phyloP scores from a whole-genome alignment of 1,284 basidiomycete genomes.

The Ceratobasidium sp. region DNA sequence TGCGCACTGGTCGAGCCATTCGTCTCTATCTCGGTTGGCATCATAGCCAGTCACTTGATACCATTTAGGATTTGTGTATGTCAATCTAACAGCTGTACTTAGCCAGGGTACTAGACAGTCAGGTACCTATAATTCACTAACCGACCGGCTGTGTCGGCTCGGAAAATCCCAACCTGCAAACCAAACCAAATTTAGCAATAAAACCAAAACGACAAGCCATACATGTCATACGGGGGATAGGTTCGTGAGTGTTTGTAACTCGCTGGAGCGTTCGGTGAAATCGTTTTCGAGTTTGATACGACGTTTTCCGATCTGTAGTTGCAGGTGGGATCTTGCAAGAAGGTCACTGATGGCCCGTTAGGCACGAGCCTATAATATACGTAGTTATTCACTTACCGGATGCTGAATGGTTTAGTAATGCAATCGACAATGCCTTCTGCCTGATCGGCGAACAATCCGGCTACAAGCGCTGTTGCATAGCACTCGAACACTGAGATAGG shows the following conservation, averaged over 20 bases:
- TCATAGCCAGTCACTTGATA: slow-evolving; percentile 26
- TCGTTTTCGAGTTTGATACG: slow-evolving; percentile 51
- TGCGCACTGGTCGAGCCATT: slow-evolving; percentile 20
- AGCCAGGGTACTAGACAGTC: not conserved
- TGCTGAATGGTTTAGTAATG: slow-evolving; percentile 51
- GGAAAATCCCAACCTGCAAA: slow-evolving; percentile 30
- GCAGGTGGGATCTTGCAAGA: slow-evolving; percentile 54
- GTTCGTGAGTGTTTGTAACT: slow-evolving; percentile 48
- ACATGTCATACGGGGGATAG: slow-evolving; percentile 39
- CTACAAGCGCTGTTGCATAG: not conserved
- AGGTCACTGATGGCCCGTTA: slow-evolving; percentile 49
- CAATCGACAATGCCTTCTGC: slow-evolving; percentile 54
- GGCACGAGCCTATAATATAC: too few species aligned
- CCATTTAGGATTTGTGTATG: slow-evolving; percentile 19
- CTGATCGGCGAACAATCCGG: not conserved
- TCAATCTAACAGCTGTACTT: not conserved
- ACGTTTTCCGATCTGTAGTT: slow-evolving; percentile 50
- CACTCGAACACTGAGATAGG: not conserved
- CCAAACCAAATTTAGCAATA: not conserved
- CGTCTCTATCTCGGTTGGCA: not conserved
- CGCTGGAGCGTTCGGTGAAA: slow-evolving; percentile 52
- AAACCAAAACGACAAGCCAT: not conserved
- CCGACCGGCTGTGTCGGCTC: slow-evolving; percentile 15
- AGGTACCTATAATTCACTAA: not conserved
- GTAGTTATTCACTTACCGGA: slow-evolving; percentile 34